A percentile compares a stretch with the other conserved stretches of the same genome.
Conservation (phyloP, 148 eudicot species). For the Camellia lanceoleosa region DNA sequence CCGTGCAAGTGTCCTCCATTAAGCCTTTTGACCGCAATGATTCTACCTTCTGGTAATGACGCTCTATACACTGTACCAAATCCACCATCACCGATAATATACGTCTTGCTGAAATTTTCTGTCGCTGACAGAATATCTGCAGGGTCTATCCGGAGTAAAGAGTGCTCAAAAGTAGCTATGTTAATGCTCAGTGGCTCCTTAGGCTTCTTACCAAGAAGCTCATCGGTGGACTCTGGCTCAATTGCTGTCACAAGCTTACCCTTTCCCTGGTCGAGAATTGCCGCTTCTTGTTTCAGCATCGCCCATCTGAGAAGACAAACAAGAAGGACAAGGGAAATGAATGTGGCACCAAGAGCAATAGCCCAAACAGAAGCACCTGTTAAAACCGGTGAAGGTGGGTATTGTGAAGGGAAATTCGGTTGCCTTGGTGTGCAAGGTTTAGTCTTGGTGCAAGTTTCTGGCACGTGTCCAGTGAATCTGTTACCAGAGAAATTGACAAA, state of each 20-base stretch:
- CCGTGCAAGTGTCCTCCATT: constrained; percentile 66
- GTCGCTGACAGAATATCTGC: constrained; percentile 74
- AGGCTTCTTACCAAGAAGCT: constrained; percentile 48
- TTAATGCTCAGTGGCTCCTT: constrained; percentile 93
- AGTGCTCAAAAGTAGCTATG: constrained; percentile 81
- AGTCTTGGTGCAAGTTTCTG: constrained; percentile 46
- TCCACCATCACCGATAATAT: constrained; percentile 86
- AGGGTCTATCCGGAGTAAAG: constrained; percentile 56
- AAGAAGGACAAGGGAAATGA: constrained; percentile 37
- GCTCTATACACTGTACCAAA: constrained; percentile 88
- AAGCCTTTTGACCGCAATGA: constrained; percentile 83
- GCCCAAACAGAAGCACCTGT: constrained; percentile 51
- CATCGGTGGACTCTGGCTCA: constrained; percentile 45
- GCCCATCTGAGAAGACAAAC: constrained; percentile 40
- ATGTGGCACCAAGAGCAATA: constrained; percentile 35
- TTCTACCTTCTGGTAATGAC: constrained; percentile 56
- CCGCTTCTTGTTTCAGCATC: constrained; percentile 32
- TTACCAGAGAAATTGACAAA: constrained; percentile 63
- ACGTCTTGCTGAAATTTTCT: constrained; percentile 86
- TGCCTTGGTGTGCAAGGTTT: constrained; percentile 32
- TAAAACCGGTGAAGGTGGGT: constrained; percentile 28
- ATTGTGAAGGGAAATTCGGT: constrained; percentile 21
- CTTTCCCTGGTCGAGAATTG: constrained; percentile 27
- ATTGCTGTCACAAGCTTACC: constrained; percentile 34
- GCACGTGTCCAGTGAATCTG: constrained; percentile 49